These are phyloP conservation scores for Candida dendrica DNA, from an alignment of 805 yeast genomes.

Conservation along the genomic window DNA sequence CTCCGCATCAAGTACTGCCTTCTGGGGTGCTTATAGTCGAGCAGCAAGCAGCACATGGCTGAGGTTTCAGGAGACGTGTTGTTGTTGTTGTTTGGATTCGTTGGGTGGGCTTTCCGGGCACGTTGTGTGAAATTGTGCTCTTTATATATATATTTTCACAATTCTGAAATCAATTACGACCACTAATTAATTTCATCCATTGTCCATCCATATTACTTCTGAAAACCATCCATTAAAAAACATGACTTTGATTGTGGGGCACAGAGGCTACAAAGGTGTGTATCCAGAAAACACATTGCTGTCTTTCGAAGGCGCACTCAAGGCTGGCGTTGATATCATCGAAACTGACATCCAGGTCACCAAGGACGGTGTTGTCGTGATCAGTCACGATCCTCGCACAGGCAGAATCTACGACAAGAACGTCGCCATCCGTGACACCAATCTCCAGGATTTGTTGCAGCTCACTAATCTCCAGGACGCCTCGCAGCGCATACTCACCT, in stretches of 20 bases:
- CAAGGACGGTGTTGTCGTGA: slow-evolving; percentile 43
- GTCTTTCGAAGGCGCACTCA: slow-evolving; percentile 41
- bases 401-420: slow-evolving; percentile 40
- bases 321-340: slow-evolving; percentile 34
- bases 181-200: too few relatives aligned
- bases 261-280: slow-evolving; percentile 14
- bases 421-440: slow-evolving; percentile 28
- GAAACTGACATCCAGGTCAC: slow-evolving; percentile 48
- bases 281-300: slow-evolving; percentile 40
- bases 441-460: slow-evolving; percentile 27
- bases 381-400: slow-evolving; percentile 39
- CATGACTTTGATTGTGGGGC: slow-evolving; percentile 3
- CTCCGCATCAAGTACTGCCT: too few relatives aligned
- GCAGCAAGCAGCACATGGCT: too few relatives aligned
- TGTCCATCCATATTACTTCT: too few relatives aligned
- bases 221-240: too few relatives aligned
- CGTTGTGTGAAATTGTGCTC: too few relatives aligned
- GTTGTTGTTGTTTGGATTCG: too few relatives aligned
- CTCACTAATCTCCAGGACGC: slow-evolving; percentile 27
- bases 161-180: too few relatives aligned
- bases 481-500: slow-evolving; percentile 32
- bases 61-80: too few relatives aligned
- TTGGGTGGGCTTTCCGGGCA: too few relatives aligned
- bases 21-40: too few relatives aligned
- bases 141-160: too few relatives aligned